A percentile compares a stretch with the other conserved stretches of the same genome.
phyloP scores from a whole-genome alignment of 2,329 filamentous ascomycete genomes.

The Alternaria incomplexa region DNA sequence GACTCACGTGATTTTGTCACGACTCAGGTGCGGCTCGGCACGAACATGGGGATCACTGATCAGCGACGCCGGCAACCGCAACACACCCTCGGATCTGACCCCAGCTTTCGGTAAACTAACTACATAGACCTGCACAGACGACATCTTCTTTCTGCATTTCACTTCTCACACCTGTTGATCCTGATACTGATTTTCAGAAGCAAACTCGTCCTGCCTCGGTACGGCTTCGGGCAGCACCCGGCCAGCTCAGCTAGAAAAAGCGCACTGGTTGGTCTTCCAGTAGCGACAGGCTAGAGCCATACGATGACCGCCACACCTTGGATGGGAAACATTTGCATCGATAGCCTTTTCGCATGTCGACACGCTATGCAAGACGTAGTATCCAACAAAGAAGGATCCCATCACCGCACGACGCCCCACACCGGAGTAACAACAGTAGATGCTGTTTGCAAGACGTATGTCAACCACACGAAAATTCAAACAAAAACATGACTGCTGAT shows the following conservation, averaged over 20 bases:
- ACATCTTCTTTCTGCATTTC: neutral
- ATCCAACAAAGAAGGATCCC: neutral
- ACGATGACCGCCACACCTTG: slow-evolving; percentile 1
- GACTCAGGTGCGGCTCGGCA: neutral
- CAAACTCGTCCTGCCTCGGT: neutral
- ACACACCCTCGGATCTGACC: neutral
- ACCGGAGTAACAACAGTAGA: neutral
- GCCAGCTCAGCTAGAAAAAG: neutral
- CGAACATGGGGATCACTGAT: neutral
- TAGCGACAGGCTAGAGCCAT: neutral
- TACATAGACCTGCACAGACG: neutral
- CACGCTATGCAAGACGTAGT: neutral
- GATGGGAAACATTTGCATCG: neutral
- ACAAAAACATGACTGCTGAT: neutral
- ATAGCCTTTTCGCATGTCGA: neutral
- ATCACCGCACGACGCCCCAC: neutral
- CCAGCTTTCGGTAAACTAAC: neutral
- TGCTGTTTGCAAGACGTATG: neutral
- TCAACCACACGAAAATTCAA: neutral
- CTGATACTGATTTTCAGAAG: neutral
- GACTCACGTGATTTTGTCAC: neutral
- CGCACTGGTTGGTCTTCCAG: neutral
- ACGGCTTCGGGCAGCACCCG: neutral
- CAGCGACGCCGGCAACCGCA: neutral
- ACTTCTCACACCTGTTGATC: neutral